Conservation (phyloP, 2,329 filamentous ascomycete species). For the Fusarium cicatricum region DNA sequence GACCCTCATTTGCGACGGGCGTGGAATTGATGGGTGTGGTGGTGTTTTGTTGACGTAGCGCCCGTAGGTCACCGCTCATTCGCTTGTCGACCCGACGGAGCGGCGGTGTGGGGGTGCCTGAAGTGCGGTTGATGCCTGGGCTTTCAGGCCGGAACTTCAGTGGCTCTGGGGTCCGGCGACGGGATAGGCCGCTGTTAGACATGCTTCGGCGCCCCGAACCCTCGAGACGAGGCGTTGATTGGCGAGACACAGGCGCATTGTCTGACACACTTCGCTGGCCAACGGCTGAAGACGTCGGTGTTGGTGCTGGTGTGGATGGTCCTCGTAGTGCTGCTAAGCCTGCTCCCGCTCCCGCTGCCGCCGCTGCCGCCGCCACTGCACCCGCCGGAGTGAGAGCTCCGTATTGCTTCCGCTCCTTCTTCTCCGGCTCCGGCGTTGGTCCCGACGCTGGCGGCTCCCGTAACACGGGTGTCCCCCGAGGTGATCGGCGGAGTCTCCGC, state of each 20-base stretch:
- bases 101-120: slow-evolving; percentile 66
- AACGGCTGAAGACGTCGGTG: slow-evolving; percentile 8
- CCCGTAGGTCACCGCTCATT: slow-evolving; percentile 76
- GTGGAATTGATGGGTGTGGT: slow-evolving; percentile 51
- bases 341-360: slow-evolving; percentile 18
- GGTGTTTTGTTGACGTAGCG: slow-evolving; percentile 50
- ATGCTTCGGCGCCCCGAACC: slow-evolving; percentile 51
- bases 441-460: slow-evolving; percentile 49
- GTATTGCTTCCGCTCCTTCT: slow-evolving; percentile 47
- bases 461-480: slow-evolving; percentile 51
- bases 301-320: slow-evolving; percentile 23
- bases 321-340: slow-evolving; percentile 29
- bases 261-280: slow-evolving; percentile 51
- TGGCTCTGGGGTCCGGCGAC: slow-evolving; percentile 62
- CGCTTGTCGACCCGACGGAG: slow-evolving; percentile 73
- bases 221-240: slow-evolving; percentile 37
- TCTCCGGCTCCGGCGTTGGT: slow-evolving; percentile 56
- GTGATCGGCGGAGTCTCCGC: slow-evolving; percentile 44
- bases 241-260: slow-evolving; percentile 31
- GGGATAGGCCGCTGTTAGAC: slow-evolving; percentile 64
- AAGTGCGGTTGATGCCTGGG: slow-evolving; percentile 56
- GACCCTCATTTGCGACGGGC: slow-evolving; percentile 86
- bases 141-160: slow-evolving; percentile 69
- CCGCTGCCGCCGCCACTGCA: slow-evolving; percentile 16
- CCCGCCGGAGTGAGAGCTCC: slow-evolving; percentile 38